Evolutionary conservation across 495 filamentous ascomycete genomes (phyloP).

Genomic region (Aspergillus asperescens): DNA sequence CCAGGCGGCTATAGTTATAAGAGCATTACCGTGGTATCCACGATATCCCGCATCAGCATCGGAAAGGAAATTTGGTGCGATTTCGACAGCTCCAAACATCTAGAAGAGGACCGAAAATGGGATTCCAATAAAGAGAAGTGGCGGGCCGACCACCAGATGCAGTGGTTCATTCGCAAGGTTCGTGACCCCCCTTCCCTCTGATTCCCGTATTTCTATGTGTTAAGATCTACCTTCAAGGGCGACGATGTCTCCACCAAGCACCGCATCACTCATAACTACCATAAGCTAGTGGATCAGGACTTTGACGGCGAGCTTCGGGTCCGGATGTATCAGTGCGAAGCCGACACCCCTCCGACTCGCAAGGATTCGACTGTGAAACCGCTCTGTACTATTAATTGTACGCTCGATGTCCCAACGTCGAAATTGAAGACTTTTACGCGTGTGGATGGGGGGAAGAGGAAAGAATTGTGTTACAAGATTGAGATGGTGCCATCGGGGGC

Average conservation of each 20-base stretch:
- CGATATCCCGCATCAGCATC: conserved; percentile 7
- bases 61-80: not conserved
- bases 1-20: not conserved
- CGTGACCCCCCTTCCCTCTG: not conserved
- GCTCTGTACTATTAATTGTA: not conserved
- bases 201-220: not conserved
- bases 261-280: not conserved
- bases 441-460: not conserved
- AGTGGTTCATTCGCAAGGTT: conserved; percentile 7
- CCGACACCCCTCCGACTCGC: not conserved
- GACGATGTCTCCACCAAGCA: conserved; percentile 5
- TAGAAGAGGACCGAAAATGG: conserved; percentile 3
- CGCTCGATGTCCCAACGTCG: not conserved
- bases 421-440: not conserved
- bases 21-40: not conserved
- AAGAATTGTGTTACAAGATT: not conserved
- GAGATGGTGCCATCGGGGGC: conserved; percentile 8
- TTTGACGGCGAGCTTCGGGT: not conserved
- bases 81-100: not conserved
- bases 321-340: conserved; percentile 2
- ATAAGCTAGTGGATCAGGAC: not conserved
- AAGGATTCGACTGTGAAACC: not conserved
- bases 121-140: not conserved
- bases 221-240: not conserved
- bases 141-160: conserved; percentile 6